phyloP scores from a whole-genome alignment of 345 rosid species.

The Moricandia moricandioides region DNA sequence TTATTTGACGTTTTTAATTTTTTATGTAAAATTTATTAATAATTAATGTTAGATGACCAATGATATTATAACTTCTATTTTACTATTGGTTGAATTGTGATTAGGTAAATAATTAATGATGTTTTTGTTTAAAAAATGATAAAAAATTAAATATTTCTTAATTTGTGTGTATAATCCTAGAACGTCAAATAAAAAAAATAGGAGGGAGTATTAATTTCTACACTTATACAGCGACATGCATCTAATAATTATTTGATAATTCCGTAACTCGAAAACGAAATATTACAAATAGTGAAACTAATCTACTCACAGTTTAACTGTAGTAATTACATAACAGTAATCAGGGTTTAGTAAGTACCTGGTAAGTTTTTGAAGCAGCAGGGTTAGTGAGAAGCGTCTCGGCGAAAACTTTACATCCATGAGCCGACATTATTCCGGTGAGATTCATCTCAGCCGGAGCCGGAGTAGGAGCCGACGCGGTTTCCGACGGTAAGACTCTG shows the following conservation, averaged over 20 bases:
- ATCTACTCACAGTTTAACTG: not conserved
- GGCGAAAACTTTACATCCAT: conserved; percentile 90
- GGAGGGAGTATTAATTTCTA: not conserved
- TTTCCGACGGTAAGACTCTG: conserved; percentile 60
- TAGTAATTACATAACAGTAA: not conserved
- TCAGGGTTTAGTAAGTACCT: conserved; percentile 45
- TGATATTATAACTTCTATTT: no score
- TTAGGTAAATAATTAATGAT: no score
- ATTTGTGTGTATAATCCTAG: no score
- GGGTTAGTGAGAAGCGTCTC: conserved; percentile 57
- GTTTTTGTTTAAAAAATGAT: no score
- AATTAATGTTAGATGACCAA: no score
- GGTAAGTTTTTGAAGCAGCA: conserved; percentile 59
- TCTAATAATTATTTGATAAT: not conserved
- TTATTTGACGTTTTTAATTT: no score
- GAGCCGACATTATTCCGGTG: conserved; percentile 79
- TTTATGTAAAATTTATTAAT: no score
- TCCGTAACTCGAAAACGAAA: not conserved
- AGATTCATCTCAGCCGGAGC: conserved; percentile 65
- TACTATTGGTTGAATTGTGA: no score
- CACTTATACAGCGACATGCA: conserved; percentile 18
- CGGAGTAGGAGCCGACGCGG: conserved; percentile 81
- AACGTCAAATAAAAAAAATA: no score
- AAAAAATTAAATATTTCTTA: no score
- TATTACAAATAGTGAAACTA: not conserved